phyloP scores from a whole-genome alignment of 345 rosid species.

The Iberis pinnata region DNA sequence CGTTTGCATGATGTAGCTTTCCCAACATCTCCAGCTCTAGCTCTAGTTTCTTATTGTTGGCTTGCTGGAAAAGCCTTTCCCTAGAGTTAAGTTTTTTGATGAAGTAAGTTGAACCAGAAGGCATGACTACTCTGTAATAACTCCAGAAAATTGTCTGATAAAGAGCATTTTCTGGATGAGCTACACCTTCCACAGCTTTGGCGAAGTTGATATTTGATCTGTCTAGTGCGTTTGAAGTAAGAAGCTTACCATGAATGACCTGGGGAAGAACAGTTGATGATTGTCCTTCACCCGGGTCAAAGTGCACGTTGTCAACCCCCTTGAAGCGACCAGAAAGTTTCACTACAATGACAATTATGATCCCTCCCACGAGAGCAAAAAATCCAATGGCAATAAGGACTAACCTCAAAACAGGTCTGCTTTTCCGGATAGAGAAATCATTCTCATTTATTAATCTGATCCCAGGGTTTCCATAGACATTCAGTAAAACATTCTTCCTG shows the following conservation, averaged over 20 bases:
- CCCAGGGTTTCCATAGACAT: slow-evolving; percentile 36
- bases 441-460: slow-evolving; percentile 3
- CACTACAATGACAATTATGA: slow-evolving; percentile 27
- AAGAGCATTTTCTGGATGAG: slow-evolving; percentile 41
- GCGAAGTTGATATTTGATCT: slow-evolving; percentile 54
- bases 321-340: slow-evolving; percentile 37
- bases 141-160: slow-evolving; percentile 60
- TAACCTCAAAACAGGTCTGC: slow-evolving; percentile 28
- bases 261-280: slow-evolving; percentile 42
- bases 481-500: slow-evolving; percentile 13
- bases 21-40: slow-evolving; percentile 62
- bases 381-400: slow-evolving; percentile 36
- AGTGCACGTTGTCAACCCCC: slow-evolving; percentile 38
- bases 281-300: slow-evolving; percentile 31
- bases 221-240: slow-evolving; percentile 59
- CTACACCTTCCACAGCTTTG: slow-evolving; percentile 58
- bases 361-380: slow-evolving; percentile 28
- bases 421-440: not conserved
- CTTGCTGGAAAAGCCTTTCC: slow-evolving; percentile 66
- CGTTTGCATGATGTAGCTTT: slow-evolving; percentile 66
- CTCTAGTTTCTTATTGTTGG: slow-evolving; percentile 52
- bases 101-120: slow-evolving; percentile 61
- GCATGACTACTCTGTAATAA: slow-evolving; percentile 68
- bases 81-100: slow-evolving; percentile 73
- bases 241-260: slow-evolving; percentile 45